Evolutionary conservation across 2,329 filamentous ascomycete species (phyloP).

Genomic region (Phaeophleospora eucalypticola): DNA sequence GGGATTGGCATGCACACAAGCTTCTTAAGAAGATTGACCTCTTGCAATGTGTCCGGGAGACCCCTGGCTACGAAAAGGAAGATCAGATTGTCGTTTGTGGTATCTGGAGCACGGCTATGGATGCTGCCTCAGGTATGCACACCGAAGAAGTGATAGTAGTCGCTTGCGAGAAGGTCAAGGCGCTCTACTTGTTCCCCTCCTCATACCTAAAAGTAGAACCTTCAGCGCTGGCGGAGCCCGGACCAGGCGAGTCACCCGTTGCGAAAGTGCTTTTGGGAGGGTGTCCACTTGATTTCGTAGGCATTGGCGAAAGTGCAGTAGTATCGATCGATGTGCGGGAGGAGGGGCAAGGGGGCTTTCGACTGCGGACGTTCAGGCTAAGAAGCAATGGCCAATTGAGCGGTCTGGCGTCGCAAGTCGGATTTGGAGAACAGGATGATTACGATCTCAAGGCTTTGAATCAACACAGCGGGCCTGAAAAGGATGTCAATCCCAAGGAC

Average conservation of each 20-base stretch:
- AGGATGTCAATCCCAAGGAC: constrained; percentile 33
- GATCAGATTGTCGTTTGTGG: constrained; percentile 47
- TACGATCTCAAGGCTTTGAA: constrained; percentile 19
- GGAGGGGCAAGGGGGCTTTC: constrained; percentile 1
- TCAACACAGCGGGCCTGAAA: constrained; percentile 11
- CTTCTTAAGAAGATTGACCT: constrained; percentile 56
- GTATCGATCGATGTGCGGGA: constrained; percentile 10
- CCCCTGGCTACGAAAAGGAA: neutral
- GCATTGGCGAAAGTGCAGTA: constrained; percentile 4
- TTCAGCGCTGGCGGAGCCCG: neutral
- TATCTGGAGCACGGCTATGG: constrained; percentile 42
- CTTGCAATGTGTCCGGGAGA: constrained; percentile 3
- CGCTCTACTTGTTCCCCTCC: constrained; percentile 51
- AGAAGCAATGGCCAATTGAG: neutral
- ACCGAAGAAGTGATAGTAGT: constrained; percentile 31
- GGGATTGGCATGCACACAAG: constrained; percentile 67
- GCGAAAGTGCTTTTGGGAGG: neutral
- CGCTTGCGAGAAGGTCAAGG: constrained; percentile 49
- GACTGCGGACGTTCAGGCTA: neutral
- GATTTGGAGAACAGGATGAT: constrained; percentile 1
- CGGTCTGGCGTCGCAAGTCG: neutral
- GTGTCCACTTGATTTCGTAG: constrained; percentile 12
- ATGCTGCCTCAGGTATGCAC: constrained; percentile 3
- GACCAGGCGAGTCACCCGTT: neutral
- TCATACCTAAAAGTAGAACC: constrained; percentile 3